A percentile compares a stretch with the other conserved stretches of the same genome.
Conservation (phyloP, 2,329 filamentous ascomycete genomes). For the Apiospora koreana region DNA sequence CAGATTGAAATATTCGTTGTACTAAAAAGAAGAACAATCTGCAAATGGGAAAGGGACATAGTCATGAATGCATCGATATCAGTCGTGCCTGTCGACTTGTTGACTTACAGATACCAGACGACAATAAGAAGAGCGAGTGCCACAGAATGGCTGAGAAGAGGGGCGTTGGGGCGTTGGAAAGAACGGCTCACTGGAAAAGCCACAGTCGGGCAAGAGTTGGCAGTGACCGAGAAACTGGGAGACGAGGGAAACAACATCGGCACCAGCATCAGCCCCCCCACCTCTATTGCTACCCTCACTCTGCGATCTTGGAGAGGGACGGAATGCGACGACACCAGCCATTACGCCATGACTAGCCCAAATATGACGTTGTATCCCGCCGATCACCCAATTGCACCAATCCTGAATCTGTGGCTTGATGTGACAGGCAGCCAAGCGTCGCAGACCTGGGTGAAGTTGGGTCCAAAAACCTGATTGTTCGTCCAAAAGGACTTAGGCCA, state of each 20-base stretch:
- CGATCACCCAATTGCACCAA: not conserved
- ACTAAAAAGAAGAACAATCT: not conserved
- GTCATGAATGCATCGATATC: no score
- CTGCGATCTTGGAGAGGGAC: not conserved
- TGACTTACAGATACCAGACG: no score
- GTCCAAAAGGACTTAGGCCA: not conserved
- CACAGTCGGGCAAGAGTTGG: not conserved
- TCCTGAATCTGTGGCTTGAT: constrained; percentile 9
- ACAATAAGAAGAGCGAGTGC: not conserved
- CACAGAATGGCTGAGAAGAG: not conserved
- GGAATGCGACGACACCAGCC: constrained; percentile 3
- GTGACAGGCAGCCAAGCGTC: not conserved
- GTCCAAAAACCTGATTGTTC: constrained; percentile 9
- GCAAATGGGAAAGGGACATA: no score
- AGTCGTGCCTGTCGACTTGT: no score
- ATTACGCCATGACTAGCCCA: constrained; percentile 11
- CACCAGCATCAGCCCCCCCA: not conserved
- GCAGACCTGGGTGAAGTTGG: not conserved
- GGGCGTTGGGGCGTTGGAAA: not conserved
- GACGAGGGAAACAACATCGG: not conserved
- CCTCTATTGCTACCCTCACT: not conserved
- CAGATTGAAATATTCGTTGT: no score
- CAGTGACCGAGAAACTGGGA: not conserved
- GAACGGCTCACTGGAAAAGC: not conserved
- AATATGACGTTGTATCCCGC: constrained; percentile 8